Percentiles rank a stretch among this genome's conserved stretches.
These are phyloP conservation scores for Lanmaoa rubissima DNA, from an alignment of 768 basidiomycete genomes.

Conservation along the genomic window DNA sequence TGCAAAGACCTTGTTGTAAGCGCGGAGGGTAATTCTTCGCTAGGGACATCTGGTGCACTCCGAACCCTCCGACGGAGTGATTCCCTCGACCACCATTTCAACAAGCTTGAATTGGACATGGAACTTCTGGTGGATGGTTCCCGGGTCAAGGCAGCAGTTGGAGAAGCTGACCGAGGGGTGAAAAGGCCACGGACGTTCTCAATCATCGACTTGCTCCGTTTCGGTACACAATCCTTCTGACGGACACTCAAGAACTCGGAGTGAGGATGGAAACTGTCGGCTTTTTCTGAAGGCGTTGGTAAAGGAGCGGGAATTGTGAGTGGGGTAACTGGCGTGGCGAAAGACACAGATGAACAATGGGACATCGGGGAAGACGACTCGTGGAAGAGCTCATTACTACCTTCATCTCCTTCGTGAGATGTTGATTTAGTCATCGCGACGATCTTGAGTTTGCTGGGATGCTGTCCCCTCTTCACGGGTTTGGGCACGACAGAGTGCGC, in stretches of 20 bases:
- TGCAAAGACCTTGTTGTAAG: slow-evolving; percentile 28
- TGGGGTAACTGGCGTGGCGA: slow-evolving; percentile 24
- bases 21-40: slow-evolving; percentile 25
- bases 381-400: slow-evolving; percentile 14
- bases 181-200: slow-evolving; percentile 64
- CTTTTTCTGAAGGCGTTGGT: slow-evolving; percentile 11
- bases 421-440: slow-evolving; percentile 18
- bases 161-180: slow-evolving; percentile 44
- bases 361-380: slow-evolving; percentile 41
- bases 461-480: slow-evolving; percentile 17
- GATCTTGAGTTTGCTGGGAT: slow-evolving; percentile 32
- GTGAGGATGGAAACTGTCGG: slow-evolving; percentile 19
- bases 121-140: slow-evolving; percentile 27
- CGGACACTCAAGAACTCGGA: slow-evolving; percentile 28
- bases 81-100: slow-evolving; percentile 50
- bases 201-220: slow-evolving; percentile 53
- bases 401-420: slow-evolving; percentile 27
- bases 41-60: slow-evolving; percentile 48
- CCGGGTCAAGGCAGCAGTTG: slow-evolving; percentile 32
- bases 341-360: slow-evolving; percentile 37
- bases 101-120: slow-evolving; percentile 32
- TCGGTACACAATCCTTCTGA: slow-evolving; percentile 33
- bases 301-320: slow-evolving; percentile 15
- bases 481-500: slow-evolving; percentile 8
- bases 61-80: slow-evolving; percentile 51